These are phyloP conservation scores for Phytophthora quininea DNA, from an alignment of 352 stramenopile genomes.

Conservation along the genomic window DNA sequence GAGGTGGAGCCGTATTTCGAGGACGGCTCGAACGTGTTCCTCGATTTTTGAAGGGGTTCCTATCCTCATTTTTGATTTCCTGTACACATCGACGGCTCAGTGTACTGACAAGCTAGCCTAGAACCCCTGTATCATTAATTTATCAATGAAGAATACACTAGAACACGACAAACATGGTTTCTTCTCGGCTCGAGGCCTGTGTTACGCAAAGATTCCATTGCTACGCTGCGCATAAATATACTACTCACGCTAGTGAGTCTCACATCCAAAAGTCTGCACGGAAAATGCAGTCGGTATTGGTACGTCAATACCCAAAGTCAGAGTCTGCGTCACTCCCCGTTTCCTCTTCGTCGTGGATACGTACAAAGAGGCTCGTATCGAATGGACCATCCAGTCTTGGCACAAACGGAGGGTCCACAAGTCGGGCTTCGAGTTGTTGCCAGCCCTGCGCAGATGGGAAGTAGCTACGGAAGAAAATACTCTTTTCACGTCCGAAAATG, in stretches of 20 bases:
- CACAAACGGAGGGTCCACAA: slow-evolving; percentile 59
- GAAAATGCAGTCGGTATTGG: slow-evolving; percentile 31
- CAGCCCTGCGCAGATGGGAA: slow-evolving; percentile 49
- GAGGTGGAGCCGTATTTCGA: slow-evolving; percentile 65
- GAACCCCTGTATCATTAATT: slow-evolving; percentile 20
- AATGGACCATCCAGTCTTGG: slow-evolving; percentile 61
- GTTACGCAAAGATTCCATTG: slow-evolving; percentile 7
- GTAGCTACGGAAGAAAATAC: slow-evolving; percentile 56
- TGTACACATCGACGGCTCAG: slow-evolving; percentile 12
- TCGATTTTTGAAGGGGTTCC: slow-evolving; percentile 42
- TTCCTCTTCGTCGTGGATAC: slow-evolving; percentile 42
- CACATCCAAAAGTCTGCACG: slow-evolving; percentile 19
- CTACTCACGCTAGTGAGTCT: slow-evolving; percentile 25
- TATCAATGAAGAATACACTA: slow-evolving; percentile 6
- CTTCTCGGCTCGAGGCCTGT: slow-evolving; percentile 7
- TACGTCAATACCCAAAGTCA: slow-evolving; percentile 42
- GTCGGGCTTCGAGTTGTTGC: slow-evolving; percentile 47
- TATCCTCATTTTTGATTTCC: slow-evolving; percentile 9
- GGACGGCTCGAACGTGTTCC: slow-evolving; percentile 72
- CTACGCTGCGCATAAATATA: slow-evolving; percentile 35
- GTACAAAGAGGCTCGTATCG: slow-evolving; percentile 71
- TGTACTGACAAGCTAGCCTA: not conserved
- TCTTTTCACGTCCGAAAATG: slow-evolving; percentile 51
- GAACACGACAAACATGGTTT: not conserved
- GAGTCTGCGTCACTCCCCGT: slow-evolving; percentile 52